Percentiles rank a stretch among this genome's conserved stretches.
Conservation (phyloP, 1,284 basidiomycete genomes). For the Moesziomyces aphidis region DNA sequence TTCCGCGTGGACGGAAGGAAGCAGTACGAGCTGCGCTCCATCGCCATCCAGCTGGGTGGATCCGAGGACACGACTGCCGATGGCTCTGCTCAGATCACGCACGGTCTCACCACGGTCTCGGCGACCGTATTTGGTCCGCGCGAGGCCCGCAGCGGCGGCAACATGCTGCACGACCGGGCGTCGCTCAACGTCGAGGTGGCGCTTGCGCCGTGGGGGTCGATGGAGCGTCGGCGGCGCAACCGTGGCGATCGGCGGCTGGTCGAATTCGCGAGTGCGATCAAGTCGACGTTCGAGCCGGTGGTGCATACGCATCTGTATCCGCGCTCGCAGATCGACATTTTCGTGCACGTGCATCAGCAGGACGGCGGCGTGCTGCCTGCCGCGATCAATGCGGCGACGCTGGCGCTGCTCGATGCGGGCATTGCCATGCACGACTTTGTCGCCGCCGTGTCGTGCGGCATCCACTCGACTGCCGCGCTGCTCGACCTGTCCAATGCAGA, state of each 20-base stretch:
- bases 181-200: conserved; percentile 76
- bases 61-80: conserved; percentile 73
- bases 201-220: conserved; percentile 78
- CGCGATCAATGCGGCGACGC: conserved; percentile 92
- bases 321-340: conserved; percentile 91
- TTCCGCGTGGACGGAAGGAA: conserved; percentile 88
- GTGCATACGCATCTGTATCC: conserved; percentile 91
- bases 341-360: conserved; percentile 89
- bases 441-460: conserved; percentile 75
- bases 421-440: conserved; percentile 92
- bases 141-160: conserved; percentile 74
- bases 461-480: conserved; percentile 73
- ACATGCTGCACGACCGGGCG: conserved; percentile 69
- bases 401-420: conserved; percentile 89
- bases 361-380: conserved; percentile 91
- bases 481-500: conserved; percentile 88
- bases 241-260: conserved; percentile 78
- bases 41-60: conserved; percentile 77
- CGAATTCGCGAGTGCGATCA: conserved; percentile 86
- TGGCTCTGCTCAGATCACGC: conserved; percentile 83
- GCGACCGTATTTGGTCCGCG: conserved; percentile 91
- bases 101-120: conserved; percentile 88
- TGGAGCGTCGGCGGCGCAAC: conserved; percentile 79
- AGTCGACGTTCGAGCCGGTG: conserved; percentile 94
- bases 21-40: conserved; percentile 87